phyloP scores from a whole-genome alignment of 2,329 filamentous ascomycete genomes.

The Alternaria sp. region DNA sequence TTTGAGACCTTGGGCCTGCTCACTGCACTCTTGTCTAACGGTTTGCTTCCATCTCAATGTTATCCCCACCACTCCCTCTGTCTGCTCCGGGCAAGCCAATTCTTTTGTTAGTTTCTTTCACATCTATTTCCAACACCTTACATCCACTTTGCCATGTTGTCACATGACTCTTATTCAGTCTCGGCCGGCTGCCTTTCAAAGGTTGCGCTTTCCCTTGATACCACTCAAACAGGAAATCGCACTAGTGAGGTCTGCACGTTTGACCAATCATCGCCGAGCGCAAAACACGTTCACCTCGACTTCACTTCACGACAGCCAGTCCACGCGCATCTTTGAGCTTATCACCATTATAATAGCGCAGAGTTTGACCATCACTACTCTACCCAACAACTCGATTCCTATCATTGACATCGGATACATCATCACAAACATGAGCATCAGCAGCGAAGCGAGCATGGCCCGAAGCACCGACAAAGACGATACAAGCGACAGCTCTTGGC shows the following conservation, averaged over 20 bases:
- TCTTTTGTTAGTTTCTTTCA: neutral
- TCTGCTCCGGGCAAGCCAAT: neutral
- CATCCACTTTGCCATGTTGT: neutral
- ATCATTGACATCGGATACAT: neutral
- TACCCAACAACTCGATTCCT: neutral
- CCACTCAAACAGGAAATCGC: constrained; percentile 7
- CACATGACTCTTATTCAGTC: neutral
- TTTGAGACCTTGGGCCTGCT: neutral
- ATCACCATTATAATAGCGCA: neutral
- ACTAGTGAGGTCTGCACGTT: neutral
- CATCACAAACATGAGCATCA: constrained; percentile 6
- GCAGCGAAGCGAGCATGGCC: neutral
- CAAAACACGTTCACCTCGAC: constrained; percentile 6
- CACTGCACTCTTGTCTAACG: neutral
- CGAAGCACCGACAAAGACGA: neutral
- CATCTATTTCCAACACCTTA: too few relatives aligned
- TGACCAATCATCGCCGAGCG: constrained; percentile 6
- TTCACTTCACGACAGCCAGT: neutral
- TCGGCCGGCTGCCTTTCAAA: neutral
- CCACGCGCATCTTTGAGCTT: neutral
- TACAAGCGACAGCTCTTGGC: neutral
- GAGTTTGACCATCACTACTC: neutral
- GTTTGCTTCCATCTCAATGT: neutral
- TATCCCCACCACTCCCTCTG: neutral
- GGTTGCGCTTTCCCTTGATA: neutral